A percentile compares a stretch with the other conserved stretches of the same genome.
Evolutionary conservation across 805 yeast genomes (phyloP).

Genomic region (Zygosaccharomyces gambellarensis): DNA sequence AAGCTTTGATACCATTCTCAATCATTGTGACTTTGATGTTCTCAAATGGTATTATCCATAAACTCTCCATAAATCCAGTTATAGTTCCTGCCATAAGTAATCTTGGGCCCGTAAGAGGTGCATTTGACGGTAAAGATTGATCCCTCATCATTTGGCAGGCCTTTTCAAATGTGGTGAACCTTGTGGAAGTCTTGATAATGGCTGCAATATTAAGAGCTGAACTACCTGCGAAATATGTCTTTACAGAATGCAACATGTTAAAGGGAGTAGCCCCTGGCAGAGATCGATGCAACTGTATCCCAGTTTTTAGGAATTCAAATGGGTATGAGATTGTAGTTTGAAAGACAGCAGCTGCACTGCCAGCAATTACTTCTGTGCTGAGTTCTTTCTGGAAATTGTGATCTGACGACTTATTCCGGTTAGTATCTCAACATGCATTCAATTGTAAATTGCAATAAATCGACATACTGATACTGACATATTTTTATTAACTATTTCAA

Average conservation of each 20-base stretch:
- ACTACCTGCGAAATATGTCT: slow-evolving; percentile 51
- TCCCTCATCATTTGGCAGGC: slow-evolving; percentile 53
- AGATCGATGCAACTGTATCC: slow-evolving; percentile 52
- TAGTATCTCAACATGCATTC: slow-evolving; percentile 4
- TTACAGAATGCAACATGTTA: slow-evolving; percentile 32
- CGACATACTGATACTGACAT: slow-evolving; percentile 12
- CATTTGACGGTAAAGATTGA: slow-evolving; percentile 45
- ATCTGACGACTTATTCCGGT: background rate
- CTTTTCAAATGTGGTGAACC: slow-evolving; percentile 72
- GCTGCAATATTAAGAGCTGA: slow-evolving; percentile 73
- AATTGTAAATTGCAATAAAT: background rate
- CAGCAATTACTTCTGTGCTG: slow-evolving; percentile 23
- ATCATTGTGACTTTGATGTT: slow-evolving; percentile 76
- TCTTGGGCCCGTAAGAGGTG: slow-evolving; percentile 71
- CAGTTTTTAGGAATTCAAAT: slow-evolving; percentile 64
- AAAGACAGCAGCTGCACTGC: slow-evolving; percentile 53
- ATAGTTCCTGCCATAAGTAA: slow-evolving; percentile 78
- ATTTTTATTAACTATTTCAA: background rate
- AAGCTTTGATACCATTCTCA: slow-evolving; percentile 50
- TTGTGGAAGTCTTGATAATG: slow-evolving; percentile 62
- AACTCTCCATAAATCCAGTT: slow-evolving; percentile 78
- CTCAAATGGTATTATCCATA: slow-evolving; percentile 88
- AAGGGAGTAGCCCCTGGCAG: slow-evolving; percentile 34
- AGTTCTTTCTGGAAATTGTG: slow-evolving; percentile 7
- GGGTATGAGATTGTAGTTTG: slow-evolving; percentile 66